Base-by-base conservation (phyloP, 306 rosid genomes). In the Ochetophila trinervis region DNA sequence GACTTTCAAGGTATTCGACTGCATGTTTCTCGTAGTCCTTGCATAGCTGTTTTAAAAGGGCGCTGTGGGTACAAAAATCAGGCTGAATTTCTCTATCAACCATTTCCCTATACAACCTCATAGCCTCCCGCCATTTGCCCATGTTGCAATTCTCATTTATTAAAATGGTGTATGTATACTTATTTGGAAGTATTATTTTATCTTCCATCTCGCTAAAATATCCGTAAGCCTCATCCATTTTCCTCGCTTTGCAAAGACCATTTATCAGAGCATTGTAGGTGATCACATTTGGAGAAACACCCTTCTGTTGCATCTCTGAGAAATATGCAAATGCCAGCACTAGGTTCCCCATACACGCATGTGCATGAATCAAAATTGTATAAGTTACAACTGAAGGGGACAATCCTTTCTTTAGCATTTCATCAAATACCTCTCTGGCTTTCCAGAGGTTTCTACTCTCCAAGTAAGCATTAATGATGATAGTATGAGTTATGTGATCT, bases 231-330 rank as follows among this genome's bases (percentile, higher is more conserved):
- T 68, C 82, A 21, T 73, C 78, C 73, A 85, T 62, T 69, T 79
- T 80, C 67, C 78, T 72, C 65, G 20, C 73, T 80, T 74, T 82
- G 85, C 95, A 84, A 65, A 87, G 75, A 61, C 95, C 97, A 66
- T 90, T 82, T 64, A 87, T 87, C 68, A 87, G 74, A 24, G 90
- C 88, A 79, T 90, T 90, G 84, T 82, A 90, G 56, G 97, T 90
- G 53, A 87, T 79, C 71, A 87, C 97, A 70, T 90, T 87, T 36
- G 97, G 90, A 35, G 57, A 62, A 68, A 90, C 60, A 56, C 82
- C 86, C 64, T 76, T 86, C 81, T 80, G 80, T 30, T 72, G 81
- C 97, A 90, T 90, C 76, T 82, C 85, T 32, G 70, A 70, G 42
- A 87, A 87, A 73, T 78, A 84, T 85, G 56, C 75, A 61, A 64